These are phyloP conservation scores for Patellifolia procumbens DNA, from an alignment of 179 eudicot species.

Conservation along the genomic window DNA sequence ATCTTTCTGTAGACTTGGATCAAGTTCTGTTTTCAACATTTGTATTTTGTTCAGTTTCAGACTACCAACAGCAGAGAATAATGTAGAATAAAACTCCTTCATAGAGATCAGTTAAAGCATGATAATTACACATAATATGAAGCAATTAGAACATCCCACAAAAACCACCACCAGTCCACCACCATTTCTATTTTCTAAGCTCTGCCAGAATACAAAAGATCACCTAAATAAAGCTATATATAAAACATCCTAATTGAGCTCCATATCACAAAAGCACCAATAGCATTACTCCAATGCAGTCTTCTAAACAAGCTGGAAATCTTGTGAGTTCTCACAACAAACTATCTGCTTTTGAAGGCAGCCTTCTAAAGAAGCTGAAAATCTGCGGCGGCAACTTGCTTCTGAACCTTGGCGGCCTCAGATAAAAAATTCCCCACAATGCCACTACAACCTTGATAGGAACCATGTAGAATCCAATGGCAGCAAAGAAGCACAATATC, in stretches of 20 bases:
- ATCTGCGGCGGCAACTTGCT: conserved; percentile 41
- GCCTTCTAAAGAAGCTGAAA: conserved; percentile 47
- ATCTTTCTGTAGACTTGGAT: too few relatives aligned
- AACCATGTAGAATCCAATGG: conserved; percentile 41
- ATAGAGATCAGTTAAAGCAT: not conserved
- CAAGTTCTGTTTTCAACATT: too few relatives aligned
- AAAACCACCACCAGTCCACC: not conserved
- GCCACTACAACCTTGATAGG: conserved; percentile 45
- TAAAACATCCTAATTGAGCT: not conserved
- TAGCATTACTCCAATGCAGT: too few relatives aligned
- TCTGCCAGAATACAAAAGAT: not conserved
- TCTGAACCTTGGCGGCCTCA: conserved; percentile 46
- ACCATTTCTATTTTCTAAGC: conserved; percentile 2
- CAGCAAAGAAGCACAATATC: conserved; percentile 37
- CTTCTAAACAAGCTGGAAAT: too few relatives aligned
- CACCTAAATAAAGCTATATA: not conserved
- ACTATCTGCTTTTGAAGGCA: conserved; percentile 49
- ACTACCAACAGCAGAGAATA: not conserved
- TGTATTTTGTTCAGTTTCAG: too few relatives aligned
- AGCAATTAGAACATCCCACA: conserved; percentile 4
- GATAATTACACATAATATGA: conserved; percentile 14
- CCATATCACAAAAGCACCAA: not conserved
- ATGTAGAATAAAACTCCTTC: not conserved
- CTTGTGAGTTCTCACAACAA: conserved; percentile 37
- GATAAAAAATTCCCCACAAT: conserved; percentile 38